These are phyloP conservation scores for Fraxinus dipetala DNA, from an alignment of 305 asterid genomes.

Conservation along the genomic window DNA sequence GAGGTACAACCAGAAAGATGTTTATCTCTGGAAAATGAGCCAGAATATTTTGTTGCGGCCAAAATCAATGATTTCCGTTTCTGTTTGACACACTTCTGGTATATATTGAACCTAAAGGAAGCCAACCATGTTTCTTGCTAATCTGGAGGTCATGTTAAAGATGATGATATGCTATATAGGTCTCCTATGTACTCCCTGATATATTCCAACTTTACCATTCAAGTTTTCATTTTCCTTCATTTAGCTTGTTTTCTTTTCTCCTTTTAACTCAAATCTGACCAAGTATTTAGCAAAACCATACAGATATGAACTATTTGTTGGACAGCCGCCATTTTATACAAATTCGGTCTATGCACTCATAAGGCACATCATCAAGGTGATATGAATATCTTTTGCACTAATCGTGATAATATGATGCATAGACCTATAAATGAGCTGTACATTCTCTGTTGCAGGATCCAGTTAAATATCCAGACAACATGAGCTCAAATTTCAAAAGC, in stretches of 20 bases:
- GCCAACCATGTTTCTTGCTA: constrained; percentile 6
- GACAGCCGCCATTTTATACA: constrained; percentile 98
- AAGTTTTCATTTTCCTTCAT: not conserved
- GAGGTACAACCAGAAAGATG: not conserved
- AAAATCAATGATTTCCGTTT: constrained; percentile 10
- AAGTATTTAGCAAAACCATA: constrained; percentile 15
- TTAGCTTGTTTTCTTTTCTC: constrained; percentile 18
- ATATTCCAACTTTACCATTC: constrained; percentile 13
- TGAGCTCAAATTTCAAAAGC: constrained; percentile 78
- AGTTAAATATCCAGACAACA: constrained; percentile 90
- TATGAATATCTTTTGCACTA: constrained; percentile 15
- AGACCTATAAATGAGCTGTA: constrained; percentile 20
- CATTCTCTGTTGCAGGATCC: constrained; percentile 70
- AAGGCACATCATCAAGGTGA: constrained; percentile 93
- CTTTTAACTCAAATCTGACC: constrained; percentile 17
- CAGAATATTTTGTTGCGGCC: not conserved
- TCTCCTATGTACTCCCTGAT: not conserved
- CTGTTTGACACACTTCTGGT: constrained; percentile 15
- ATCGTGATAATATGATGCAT: constrained; percentile 11
- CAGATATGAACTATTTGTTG: constrained; percentile 97
- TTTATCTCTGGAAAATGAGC: not conserved
- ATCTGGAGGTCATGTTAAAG: constrained; percentile 8
- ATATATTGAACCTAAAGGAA: not conserved
- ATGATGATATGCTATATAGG: constrained; percentile 9
- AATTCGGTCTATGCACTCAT: constrained; percentile 97